These are phyloP conservation scores for Colletotrichum cordylinicola DNA, from an alignment of 2,329 filamentous ascomycete species.

Conservation along the genomic window DNA sequence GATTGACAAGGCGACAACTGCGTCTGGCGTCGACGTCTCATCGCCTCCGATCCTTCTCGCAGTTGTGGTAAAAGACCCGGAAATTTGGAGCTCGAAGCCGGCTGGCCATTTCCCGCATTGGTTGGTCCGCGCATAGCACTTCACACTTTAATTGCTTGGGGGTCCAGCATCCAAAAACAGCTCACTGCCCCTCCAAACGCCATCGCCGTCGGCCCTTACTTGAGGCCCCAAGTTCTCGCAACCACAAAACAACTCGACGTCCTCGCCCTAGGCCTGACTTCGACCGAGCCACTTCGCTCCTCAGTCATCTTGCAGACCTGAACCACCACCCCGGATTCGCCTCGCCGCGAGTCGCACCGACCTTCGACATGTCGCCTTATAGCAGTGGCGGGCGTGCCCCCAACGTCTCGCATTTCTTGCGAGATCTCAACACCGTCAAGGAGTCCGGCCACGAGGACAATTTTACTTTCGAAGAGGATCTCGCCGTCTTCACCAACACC, in stretches of 20 bases:
- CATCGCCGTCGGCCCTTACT: background rate
- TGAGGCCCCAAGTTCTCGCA: background rate
- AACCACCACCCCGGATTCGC: background rate
- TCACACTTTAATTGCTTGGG: background rate
- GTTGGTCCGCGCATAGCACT: background rate
- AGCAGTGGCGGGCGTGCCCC: slow-evolving; percentile 75
- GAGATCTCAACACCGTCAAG: slow-evolving; percentile 80
- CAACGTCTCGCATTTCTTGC: slow-evolving; percentile 90
- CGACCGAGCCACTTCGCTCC: slow-evolving; percentile 4
- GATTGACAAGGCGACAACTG: background rate
- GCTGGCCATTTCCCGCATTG: background rate
- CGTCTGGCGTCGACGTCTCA: background rate
- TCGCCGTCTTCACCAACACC: slow-evolving; percentile 82
- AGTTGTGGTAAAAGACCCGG: background rate
- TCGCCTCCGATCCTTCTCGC: background rate
- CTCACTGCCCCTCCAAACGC: slow-evolving; percentile 11
- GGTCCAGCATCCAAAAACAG: background rate
- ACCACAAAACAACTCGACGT: slow-evolving; percentile 16
- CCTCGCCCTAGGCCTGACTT: background rate
- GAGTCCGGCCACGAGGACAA: slow-evolving; percentile 62
- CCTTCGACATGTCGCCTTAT: slow-evolving; percentile 68
- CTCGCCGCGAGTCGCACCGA: slow-evolving; percentile 2
- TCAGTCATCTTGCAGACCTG: background rate
- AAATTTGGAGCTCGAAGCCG: slow-evolving; percentile 2
- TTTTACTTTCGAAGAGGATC: slow-evolving; percentile 72